phyloP scores from a whole-genome alignment of 2,329 filamentous ascomycete genomes.

The Kalmusia sp. region DNA sequence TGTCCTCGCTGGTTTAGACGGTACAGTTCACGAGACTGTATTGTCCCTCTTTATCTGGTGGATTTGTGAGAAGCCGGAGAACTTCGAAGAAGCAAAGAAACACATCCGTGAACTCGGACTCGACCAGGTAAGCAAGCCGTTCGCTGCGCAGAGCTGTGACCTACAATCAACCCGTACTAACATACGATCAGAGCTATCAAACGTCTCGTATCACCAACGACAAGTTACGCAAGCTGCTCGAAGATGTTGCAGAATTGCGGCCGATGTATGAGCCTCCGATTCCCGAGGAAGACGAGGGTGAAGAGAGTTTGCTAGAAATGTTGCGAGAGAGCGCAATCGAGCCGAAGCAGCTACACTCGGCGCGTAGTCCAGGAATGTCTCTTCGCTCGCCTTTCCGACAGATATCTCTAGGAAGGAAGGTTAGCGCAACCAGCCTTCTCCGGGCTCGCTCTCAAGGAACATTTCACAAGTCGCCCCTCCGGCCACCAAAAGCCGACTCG shows the following conservation, averaged over 20 bases:
- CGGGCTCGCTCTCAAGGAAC: neutral
- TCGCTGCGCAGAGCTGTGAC: no score
- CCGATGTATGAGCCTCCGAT: slow-evolving; percentile 8
- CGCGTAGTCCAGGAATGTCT: neutral
- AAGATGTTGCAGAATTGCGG: slow-evolving; percentile 8
- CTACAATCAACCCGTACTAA: no score
- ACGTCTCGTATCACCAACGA: slow-evolving; percentile 15
- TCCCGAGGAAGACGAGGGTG: neutral
- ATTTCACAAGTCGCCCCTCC: neutral
- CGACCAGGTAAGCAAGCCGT: slow-evolving; percentile 34
- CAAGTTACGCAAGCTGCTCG: slow-evolving; percentile 13
- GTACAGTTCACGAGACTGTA: slow-evolving; percentile 31
- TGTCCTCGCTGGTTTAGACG: slow-evolving; percentile 30
- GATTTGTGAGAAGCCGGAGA: slow-evolving; percentile 26
- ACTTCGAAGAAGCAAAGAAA: slow-evolving; percentile 31
- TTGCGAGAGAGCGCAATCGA: neutral
- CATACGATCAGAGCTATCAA: slow-evolving; percentile 12
- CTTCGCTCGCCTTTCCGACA: neutral
- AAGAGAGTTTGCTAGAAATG: neutral
- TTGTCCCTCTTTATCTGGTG: slow-evolving; percentile 34
- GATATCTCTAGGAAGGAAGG: neutral
- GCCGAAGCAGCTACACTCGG: neutral
- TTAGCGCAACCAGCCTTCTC: neutral
- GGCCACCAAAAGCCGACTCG: neutral
- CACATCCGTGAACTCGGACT: slow-evolving; percentile 36